These are phyloP conservation scores for Ottelia alismoides DNA, from an alignment of 106 monocot genomes.

Conservation along the genomic window DNA sequence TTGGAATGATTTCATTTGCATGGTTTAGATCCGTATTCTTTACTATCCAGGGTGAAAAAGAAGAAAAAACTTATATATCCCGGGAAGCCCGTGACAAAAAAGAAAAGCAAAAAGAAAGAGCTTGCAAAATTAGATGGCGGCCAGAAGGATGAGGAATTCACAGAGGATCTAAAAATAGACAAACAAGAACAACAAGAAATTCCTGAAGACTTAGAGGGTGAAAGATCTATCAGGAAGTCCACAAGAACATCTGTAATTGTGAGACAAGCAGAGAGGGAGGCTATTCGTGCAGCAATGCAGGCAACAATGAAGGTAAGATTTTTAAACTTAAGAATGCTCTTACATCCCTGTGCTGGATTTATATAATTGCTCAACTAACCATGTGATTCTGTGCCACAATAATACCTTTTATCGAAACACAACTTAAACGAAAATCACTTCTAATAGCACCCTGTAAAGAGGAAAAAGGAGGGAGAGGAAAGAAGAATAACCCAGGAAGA, in stretches of 20 bases:
- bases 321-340: too few relatives aligned
- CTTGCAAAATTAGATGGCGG: conserved; percentile 24
- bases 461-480: conserved; percentile 94
- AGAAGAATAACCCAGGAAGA: conserved; percentile 99
- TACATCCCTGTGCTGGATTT: too few relatives aligned
- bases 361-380: too few relatives aligned
- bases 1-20: too few relatives aligned
- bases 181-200: conserved; percentile 23
- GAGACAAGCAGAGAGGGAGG: conserved; percentile 96
- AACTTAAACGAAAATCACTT: too few relatives aligned
- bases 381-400: too few relatives aligned
- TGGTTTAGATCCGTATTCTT: too few relatives aligned
- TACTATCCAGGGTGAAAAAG: conserved; percentile 38
- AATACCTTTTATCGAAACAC: too few relatives aligned
- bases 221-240: conserved; percentile 83
- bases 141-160: neutral
- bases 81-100: conserved; percentile 54
- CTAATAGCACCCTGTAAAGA: conserved; percentile 84
- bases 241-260: conserved; percentile 94
- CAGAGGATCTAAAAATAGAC: neutral
- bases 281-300: conserved; percentile 88
- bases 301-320: conserved; percentile 71
- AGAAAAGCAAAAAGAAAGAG: conserved; percentile 61
- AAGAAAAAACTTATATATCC: conserved; percentile 85
- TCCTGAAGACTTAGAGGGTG: conserved; percentile 57